A percentile compares a stretch with the other conserved stretches of the same genome.
phyloP scores from a whole-genome alignment of 768 basidiomycete genomes.

The Leccinum disarticulatum region DNA sequence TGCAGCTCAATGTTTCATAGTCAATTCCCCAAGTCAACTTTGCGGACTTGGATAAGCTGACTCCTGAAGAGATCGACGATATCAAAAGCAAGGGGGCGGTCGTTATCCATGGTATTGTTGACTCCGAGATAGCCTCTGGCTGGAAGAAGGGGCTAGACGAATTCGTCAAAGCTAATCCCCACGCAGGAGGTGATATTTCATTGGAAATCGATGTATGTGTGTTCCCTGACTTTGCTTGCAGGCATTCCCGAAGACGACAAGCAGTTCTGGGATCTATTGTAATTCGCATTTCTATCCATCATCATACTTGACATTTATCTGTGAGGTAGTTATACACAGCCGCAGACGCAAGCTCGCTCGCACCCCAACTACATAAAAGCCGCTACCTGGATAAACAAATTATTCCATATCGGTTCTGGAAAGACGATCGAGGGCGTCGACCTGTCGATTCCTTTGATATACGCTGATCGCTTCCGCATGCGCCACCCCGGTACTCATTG shows the following conservation, averaged over 20 bases:
- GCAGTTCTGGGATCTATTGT: conserved; percentile 76
- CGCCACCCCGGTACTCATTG: conserved; percentile 65
- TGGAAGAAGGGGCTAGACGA: conserved; percentile 61
- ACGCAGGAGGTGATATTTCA: conserved; percentile 46
- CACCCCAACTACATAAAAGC: too few relatives aligned
- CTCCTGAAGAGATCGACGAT: conserved; percentile 14
- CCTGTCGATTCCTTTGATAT: conserved; percentile 58
- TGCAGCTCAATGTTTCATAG: too few relatives aligned
- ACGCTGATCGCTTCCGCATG: conserved; percentile 75
- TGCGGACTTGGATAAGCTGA: too few relatives aligned
- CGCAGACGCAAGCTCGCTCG: too few relatives aligned
- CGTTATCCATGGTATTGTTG: conserved; percentile 60
- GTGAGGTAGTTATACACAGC: conserved; percentile 41
- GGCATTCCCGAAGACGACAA: conserved; percentile 57
- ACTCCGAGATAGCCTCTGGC: conserved; percentile 49
- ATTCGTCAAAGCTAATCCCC: conserved; percentile 57
- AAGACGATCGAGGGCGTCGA: conserved; percentile 51
- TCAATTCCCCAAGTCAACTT: too few relatives aligned
- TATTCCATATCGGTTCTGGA: conserved; percentile 45
- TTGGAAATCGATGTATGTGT: neutral
- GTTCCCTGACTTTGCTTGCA: conserved; percentile 19
- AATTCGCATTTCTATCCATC: conserved; percentile 18
- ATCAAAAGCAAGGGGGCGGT: conserved; percentile 59
- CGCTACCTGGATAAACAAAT: too few relatives aligned
- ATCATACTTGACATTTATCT: neutral